These are phyloP conservation scores for Cenchrus americanus DNA, from an alignment of 176 grass and related monocot species.

Conservation along the genomic window DNA sequence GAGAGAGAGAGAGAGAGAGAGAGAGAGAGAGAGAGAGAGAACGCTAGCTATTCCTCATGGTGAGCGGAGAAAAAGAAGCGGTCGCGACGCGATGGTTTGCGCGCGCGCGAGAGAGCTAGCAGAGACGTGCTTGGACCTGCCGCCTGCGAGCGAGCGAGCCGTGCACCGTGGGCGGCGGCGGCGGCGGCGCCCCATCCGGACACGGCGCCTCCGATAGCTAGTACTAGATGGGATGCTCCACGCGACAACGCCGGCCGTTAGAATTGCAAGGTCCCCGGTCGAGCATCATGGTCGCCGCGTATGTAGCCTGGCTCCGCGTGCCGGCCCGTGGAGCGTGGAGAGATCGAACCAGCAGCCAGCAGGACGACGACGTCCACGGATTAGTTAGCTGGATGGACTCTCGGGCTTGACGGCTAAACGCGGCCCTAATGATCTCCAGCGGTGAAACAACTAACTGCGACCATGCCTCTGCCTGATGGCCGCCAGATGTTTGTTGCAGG, in stretches of 20 bases:
- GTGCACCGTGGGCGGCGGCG: neutral
- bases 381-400: neutral
- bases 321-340: neutral
- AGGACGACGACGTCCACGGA: neutral
- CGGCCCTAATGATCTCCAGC: neutral
- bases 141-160: neutral
- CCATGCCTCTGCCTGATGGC: neutral
- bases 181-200: neutral
- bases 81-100: neutral
- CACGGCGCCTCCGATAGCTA: neutral
- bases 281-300: neutral
- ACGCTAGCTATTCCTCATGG: too few relatives aligned
- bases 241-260: neutral
- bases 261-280: neutral
- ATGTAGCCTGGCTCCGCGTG: neutral
- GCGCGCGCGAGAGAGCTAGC: neutral
- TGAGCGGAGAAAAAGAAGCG: neutral
- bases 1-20: neutral
- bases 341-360: neutral
- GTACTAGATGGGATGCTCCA: too few relatives aligned
- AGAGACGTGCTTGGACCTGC: slow-evolving; percentile 45
- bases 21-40: neutral
- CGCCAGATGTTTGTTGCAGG: too few relatives aligned
- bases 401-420: neutral
- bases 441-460: neutral